phyloP scores from a whole-genome alignment of 768 basidiomycete genomes.

The Suillus brevipes region DNA sequence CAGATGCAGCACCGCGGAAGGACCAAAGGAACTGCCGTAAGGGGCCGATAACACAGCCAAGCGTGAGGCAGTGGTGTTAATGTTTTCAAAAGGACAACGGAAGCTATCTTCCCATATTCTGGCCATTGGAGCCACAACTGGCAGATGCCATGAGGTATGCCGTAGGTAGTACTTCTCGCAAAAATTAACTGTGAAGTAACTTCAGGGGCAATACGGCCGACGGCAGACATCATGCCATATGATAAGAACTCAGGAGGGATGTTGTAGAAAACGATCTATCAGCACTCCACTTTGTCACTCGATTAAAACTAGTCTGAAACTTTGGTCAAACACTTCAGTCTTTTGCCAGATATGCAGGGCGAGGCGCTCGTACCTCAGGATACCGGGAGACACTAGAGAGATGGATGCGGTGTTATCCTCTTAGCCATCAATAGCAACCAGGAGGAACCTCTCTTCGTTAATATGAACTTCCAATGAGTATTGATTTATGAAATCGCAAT shows the following conservation, averaged over 20 bases:
- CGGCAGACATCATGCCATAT: not conserved
- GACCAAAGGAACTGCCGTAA: not conserved
- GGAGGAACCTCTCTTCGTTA: not conserved
- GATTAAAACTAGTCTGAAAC: not conserved
- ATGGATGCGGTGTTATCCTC: too few relatives aligned
- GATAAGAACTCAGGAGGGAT: conserved; percentile 1
- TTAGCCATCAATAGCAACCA: not conserved
- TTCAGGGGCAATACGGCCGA: conserved; percentile 5
- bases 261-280: conserved; percentile 1
- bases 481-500: conserved; percentile 8
- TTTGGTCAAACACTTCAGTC: not conserved
- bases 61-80: conserved; percentile 2
- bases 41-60: conserved; percentile 1
- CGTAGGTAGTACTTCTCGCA: conserved; percentile 2
- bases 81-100: conserved; percentile 4
- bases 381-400: not conserved
- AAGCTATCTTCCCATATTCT: conserved; percentile 5
- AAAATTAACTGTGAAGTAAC: conserved; percentile 6
- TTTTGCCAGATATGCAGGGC: not conserved
- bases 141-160: conserved; percentile 8
- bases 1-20: conserved; percentile 3
- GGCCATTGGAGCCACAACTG: conserved; percentile 5
- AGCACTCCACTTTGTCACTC: not conserved
- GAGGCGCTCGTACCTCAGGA: not conserved
- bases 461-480: conserved; percentile 2